Evolutionary conservation across 73 alveolate species (phyloP).

Genomic region (Urostyla sp.): DNA sequence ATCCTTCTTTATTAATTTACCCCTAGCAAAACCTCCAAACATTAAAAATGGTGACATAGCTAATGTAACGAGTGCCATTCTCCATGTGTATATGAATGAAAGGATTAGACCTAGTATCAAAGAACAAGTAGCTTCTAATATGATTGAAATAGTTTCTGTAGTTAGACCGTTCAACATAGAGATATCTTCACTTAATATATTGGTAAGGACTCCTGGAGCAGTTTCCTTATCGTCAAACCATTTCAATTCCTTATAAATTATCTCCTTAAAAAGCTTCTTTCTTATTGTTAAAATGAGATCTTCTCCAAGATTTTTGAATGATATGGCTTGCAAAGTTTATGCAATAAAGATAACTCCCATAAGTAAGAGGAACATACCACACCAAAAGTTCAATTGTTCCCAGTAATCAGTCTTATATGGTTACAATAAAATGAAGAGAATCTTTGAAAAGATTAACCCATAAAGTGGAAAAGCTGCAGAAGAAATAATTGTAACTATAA

Average conservation of each 20-base stretch:
- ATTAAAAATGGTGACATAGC: slow-evolving; percentile 38
- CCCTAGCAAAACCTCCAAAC: slow-evolving; percentile 20
- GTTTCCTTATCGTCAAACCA: slow-evolving; percentile 68
- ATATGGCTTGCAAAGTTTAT: neutral
- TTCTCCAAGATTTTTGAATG: slow-evolving; percentile 28
- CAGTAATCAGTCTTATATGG: neutral
- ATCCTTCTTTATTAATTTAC: neutral
- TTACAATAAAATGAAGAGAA: neutral
- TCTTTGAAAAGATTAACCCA: slow-evolving; percentile 7
- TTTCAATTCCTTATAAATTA: slow-evolving; percentile 38
- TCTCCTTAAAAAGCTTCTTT: slow-evolving; percentile 2
- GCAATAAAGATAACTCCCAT: neutral
- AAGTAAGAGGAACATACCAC: slow-evolving; percentile 10
- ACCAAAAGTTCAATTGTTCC: slow-evolving; percentile 38
- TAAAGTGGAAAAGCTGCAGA: slow-evolving; percentile 17
- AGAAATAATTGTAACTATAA: neutral
- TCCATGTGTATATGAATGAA: slow-evolving; percentile 45
- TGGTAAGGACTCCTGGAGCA: slow-evolving; percentile 53
- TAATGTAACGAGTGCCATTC: slow-evolving; percentile 36
- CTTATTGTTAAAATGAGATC: slow-evolving; percentile 42
- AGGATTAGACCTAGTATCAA: slow-evolving; percentile 31
- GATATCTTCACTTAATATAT: slow-evolving; percentile 42
- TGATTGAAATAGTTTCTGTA: slow-evolving; percentile 42
- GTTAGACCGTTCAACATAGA: slow-evolving; percentile 51
- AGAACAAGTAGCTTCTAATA: slow-evolving; percentile 30